phyloP scores from a whole-genome alignment of 2,329 filamentous ascomycete genomes.

The Fusarium bactridioides region DNA sequence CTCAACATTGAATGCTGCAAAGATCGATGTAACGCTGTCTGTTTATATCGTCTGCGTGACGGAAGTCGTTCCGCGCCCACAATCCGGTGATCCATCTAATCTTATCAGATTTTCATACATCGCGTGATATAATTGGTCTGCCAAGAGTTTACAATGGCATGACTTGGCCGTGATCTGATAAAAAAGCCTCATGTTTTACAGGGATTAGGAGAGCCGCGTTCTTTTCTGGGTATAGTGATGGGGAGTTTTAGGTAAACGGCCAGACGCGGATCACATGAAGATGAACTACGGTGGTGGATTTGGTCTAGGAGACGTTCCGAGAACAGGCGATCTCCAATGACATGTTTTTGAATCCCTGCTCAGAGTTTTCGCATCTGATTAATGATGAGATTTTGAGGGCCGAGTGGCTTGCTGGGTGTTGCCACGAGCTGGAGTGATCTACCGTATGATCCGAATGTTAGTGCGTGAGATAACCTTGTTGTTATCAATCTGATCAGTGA shows the following conservation, averaged over 20 bases:
- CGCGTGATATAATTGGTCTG: neutral
- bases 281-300: neutral
- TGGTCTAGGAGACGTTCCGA: neutral
- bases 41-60: neutral
- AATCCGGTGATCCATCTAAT: constrained; percentile 36
- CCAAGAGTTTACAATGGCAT: neutral
- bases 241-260: rapidly evolving
- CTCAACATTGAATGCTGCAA: neutral
- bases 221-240: neutral
- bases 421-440: neutral
- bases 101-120: constrained; percentile 29
- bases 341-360: neutral
- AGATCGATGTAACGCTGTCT: neutral
- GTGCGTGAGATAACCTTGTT: neutral
- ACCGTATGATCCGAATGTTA: neutral
- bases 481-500: neutral
- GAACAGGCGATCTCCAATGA: neutral
- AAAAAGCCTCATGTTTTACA: neutral
- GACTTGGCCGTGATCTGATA: neutral
- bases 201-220: neutral
- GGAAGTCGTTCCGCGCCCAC: constrained; percentile 26
- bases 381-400: neutral
- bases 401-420: neutral
- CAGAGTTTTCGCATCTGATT: neutral
- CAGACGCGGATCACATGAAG: neutral